Base-by-base conservation (phyloP, 352 stramenopile genomes). In the Phytopythium aichiense region DNA sequence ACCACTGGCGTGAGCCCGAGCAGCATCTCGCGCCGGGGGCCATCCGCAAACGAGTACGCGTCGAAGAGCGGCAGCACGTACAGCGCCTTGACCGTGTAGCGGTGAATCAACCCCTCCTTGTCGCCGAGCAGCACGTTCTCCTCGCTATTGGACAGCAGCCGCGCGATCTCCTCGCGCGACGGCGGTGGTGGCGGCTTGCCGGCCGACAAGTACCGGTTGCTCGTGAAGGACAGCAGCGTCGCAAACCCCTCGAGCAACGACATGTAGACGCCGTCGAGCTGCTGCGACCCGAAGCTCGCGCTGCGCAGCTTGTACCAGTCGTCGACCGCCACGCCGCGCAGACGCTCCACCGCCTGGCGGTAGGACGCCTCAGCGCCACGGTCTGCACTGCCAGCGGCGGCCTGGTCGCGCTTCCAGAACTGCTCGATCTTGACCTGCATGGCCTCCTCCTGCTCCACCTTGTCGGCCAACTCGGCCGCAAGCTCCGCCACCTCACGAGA, bases 51-150 rank as follows among this genome's bases (percentile, higher is more conserved):
- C 58, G 85, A 92, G 61, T 94, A 94, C 1, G 76, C 78, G 57
- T 92, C 79, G 60, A 94, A 94, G 9, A 92, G 79, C 48, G 85
- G 83, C 37, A 94, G 61, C 8, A 92, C 60, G 52, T 91, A 94
- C 45, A 94, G 61, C 23, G 85, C 85, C 59, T 92, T 92, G 49
- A 94, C 77, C 20, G 68, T 64, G 70, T 94, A 94, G 22, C 73
- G 68, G 64, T 94, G 85, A 48, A 94, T 94, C 12, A 94, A 52
- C 2, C 79, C 84, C 67, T 94, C 85, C 7, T 79, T 83, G 63
- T 94, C 85, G 20, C 85, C 85, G n/a, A 94, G 52, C 37, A 79
- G 66, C 43, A 91, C 85, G 55, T 94, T 94, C 22, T 94, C 85
- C n/a, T 88, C 76, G 63, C 73, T 92, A 40, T 69, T 92, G 3